Base-by-base conservation (phyloP, 148 eudicot genomes). In the Spergularia marina region DNA sequence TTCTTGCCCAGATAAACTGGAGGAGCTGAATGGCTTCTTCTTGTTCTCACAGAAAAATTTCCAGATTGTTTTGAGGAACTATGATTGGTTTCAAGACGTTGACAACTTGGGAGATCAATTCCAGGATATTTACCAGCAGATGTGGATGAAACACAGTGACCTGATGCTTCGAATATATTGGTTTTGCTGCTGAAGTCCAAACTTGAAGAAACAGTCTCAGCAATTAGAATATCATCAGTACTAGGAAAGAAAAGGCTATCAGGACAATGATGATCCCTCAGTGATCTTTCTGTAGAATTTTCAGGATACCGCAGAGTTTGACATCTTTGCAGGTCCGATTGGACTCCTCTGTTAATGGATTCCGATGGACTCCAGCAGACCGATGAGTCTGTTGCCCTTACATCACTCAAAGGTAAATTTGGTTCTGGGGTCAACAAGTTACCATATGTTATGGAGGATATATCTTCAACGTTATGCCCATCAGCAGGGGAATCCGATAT, bases 11-110 rank as follows among this genome's bases (percentile, higher is more conserved):
- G 78, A 76, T 82, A 84, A 71, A 77, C 65, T 80, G 99, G 99
- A 60, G 99, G 99, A 68, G 98, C 94, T 70, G 98, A 92, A 74
- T 86, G 83, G 85, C 98, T 90, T 89, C 97, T 91, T 76, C 78
- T 71, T 49, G 81, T 74, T 70, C 86, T 68, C 65, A n/a, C 69
- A 65, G 74, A 74, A 79, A 91, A 84, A 88, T 87, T 87, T 75
- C 59, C 56, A 25, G 76, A 73, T 55, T 82, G 49, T 78, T 25
- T 76, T 57, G 79, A 64, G 60, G 69, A 61, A 34, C 20, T 55
- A 72, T 34, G 58, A 44, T 69, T 74, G 73, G 71, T 56, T 51
- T 74, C 77, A 73, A 23, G 13, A 79, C 39, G 59, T 65, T 78
- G 79, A 72, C 52, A 66, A 60, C 80, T 74, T 30, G 18, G 39